These are phyloP conservation scores for Tuber magnatum DNA, from an alignment of 495 filamentous ascomycete species.

Conservation along the genomic window DNA sequence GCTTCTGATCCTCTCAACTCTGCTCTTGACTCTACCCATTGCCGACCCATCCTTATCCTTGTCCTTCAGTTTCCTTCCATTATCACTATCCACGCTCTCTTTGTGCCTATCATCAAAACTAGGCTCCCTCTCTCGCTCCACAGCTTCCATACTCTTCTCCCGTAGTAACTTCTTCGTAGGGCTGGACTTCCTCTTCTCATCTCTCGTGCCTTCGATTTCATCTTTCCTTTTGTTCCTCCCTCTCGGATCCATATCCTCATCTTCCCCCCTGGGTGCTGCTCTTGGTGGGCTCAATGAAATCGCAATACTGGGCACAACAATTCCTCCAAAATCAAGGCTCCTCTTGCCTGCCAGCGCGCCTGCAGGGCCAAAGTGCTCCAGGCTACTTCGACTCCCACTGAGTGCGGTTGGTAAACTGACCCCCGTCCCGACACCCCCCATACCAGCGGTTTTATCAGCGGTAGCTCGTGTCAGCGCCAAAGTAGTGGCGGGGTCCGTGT, in stretches of 20 bases:
- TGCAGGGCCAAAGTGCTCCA: constrained; percentile 19
- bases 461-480: constrained; percentile 14
- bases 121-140: constrained; percentile 22
- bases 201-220: constrained; percentile 12
- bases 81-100: constrained; percentile 32
- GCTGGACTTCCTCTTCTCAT: constrained; percentile 25
- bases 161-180: constrained; percentile 34
- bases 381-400: constrained; percentile 28
- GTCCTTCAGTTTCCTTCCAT: constrained; percentile 16
- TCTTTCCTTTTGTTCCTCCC: constrained; percentile 22
- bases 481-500: constrained; percentile 23
- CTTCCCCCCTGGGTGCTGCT: constrained; percentile 20
- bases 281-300: constrained; percentile 37
- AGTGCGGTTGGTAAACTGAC: constrained; percentile 21
- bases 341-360: constrained; percentile 11
- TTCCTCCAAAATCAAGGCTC: constrained; percentile 26
- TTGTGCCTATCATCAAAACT: constrained; percentile 28
- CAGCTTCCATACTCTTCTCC: constrained; percentile 29
- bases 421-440: constrained; percentile 10
- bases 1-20: constrained; percentile 39
- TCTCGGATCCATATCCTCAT: constrained; percentile 27
- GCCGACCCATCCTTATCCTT: constrained; percentile 29
- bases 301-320: constrained; percentile 39
- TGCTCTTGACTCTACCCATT: constrained; percentile 27
- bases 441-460: background rate